Evolutionary conservation across 192 early-diverging fungal species (phyloP).

Genomic region (Podila horticola): DNA sequence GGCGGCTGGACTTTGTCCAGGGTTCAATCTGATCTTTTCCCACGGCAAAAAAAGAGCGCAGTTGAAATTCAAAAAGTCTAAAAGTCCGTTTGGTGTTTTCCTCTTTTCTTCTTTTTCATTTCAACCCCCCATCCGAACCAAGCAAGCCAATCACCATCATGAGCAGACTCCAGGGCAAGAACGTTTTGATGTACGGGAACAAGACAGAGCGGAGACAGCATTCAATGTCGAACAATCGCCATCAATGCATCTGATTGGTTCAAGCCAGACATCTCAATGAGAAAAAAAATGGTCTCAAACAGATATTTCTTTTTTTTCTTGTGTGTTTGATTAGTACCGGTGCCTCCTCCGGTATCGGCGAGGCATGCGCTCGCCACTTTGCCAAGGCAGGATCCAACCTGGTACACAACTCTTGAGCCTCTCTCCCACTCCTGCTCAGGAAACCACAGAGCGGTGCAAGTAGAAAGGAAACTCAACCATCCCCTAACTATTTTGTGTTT

Average conservation of each 20-base stretch:
- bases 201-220: not conserved
- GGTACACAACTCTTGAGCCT: conserved; percentile 25
- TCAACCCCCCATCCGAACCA: conserved; percentile 1
- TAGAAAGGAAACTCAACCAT: not conserved
- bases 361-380: conserved; percentile 75
- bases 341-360: conserved; percentile 77
- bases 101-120: not conserved
- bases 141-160: conserved; percentile 7
- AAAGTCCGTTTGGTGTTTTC: not conserved
- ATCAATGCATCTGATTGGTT: not conserved
- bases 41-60: too few relatives aligned
- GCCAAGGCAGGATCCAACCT: conserved; percentile 69
- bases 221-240: not conserved
- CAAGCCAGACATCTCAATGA: not conserved
- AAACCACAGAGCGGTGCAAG: not conserved
- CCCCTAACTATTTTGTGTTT: too few relatives aligned
- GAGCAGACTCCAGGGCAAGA: conserved; percentile 38
- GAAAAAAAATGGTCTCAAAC: not conserved
- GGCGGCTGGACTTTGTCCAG: too few relatives aligned
- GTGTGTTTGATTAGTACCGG: conserved; percentile 61
- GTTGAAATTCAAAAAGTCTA: too few relatives aligned
- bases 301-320: not conserved
- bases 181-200: conserved; percentile 29
- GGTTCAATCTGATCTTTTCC: too few relatives aligned
- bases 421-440: not conserved